A percentile compares a stretch with the other conserved stretches of the same genome.
Conservation (phyloP, 2,329 filamentous ascomycete species). For the Epichloe aotearoae region DNA sequence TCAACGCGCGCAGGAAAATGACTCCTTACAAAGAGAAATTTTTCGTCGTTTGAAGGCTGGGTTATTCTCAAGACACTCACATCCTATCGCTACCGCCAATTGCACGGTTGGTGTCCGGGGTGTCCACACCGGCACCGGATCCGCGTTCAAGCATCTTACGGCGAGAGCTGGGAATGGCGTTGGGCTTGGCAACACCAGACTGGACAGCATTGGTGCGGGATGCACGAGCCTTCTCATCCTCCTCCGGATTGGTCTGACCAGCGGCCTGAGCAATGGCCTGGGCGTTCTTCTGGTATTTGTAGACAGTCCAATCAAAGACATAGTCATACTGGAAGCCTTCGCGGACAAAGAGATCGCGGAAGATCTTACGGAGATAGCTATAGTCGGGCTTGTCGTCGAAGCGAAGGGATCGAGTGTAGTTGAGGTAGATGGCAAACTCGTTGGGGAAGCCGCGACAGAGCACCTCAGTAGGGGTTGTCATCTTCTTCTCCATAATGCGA, state of each 20-base stretch:
- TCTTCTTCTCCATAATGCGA: conserved; percentile 99
- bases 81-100: conserved; percentile 81
- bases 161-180: conserved; percentile 62
- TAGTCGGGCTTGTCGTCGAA: conserved; percentile 99
- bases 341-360: conserved; percentile 96
- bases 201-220: conserved; percentile 52
- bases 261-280: conserved; percentile 77
- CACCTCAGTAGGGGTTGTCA: conserved; percentile 97
- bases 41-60: conserved; percentile 23
- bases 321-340: conserved; percentile 99
- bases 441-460: conserved; percentile 98
- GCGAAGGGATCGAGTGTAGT: conserved; percentile 95
- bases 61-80: conserved; percentile 60
- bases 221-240: conserved; percentile 63
- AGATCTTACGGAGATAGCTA: conserved; percentile 99
- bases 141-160: conserved; percentile 72
- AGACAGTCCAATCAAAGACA: conserved; percentile 99
- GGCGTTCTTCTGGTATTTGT: conserved; percentile 99
- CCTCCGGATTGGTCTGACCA: conserved; percentile 52
- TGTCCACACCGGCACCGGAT: conserved; percentile 44
- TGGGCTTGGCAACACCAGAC: conserved; percentile 53
- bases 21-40: conserved; percentile 70
- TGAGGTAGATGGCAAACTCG: conserved; percentile 98
- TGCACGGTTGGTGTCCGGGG: conserved; percentile 60
- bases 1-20: conserved; percentile 69